These are phyloP conservation scores for Linum usitatissimum DNA, from an alignment of 345 rosid genomes.

Conservation along the genomic window DNA sequence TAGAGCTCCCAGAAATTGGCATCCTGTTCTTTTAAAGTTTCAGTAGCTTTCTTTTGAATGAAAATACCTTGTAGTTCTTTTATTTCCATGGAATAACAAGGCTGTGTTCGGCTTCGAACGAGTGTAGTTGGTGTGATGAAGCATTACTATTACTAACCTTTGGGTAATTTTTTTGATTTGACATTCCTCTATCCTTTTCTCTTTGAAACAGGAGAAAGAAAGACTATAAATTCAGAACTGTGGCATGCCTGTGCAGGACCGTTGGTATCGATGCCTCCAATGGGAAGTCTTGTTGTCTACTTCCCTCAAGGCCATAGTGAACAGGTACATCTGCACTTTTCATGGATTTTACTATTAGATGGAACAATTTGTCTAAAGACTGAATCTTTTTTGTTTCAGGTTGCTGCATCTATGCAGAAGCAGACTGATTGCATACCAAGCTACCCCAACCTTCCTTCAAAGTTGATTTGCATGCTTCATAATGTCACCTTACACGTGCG, in stretches of 20 bases:
- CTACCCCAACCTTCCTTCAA: constrained; percentile 85
- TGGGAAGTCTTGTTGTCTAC: too few species aligned
- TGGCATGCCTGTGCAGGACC: too few species aligned
- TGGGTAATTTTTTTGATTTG: neutral
- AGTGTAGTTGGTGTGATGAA: neutral
- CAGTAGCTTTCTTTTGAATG: too few species aligned
- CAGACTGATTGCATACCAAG: constrained; percentile 62
- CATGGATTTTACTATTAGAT: too few species aligned
- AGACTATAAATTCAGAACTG: constrained; percentile 45
- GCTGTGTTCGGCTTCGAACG: too few species aligned
- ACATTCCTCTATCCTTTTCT: neutral
- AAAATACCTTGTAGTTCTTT: too few species aligned
- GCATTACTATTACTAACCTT: neutral
- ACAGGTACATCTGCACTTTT: too few species aligned
- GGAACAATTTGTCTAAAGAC: too few species aligned
- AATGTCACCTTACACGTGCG: constrained; percentile 73
- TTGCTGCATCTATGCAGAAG: constrained; percentile 87
- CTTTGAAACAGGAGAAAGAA: constrained; percentile 63
- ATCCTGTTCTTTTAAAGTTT: neutral
- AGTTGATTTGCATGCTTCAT: constrained; percentile 75
- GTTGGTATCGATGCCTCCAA: too few species aligned
- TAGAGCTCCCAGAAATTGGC: neutral
- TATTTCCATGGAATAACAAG: too few species aligned
- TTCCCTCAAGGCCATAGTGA: too few species aligned
- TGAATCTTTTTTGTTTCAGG: constrained; percentile 29